A percentile compares a stretch with the other conserved stretches of the same genome.
These are phyloP conservation scores for Draba incana DNA, from an alignment of 345 rosid genomes.

Conservation along the genomic window DNA sequence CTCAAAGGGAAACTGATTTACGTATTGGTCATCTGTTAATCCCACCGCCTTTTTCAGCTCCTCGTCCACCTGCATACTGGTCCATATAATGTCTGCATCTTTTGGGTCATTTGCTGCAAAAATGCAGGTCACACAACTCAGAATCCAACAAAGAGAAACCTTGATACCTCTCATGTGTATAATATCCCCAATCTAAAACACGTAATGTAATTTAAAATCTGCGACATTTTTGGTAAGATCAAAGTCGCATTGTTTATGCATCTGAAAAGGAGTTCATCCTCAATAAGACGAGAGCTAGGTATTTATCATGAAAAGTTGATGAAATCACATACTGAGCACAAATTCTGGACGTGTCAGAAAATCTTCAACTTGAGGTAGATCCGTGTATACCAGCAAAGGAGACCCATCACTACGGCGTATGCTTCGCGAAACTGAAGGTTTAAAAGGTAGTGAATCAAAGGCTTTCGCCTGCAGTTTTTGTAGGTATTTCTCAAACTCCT, in stretches of 20 bases:
- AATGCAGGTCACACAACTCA: constrained; percentile 24
- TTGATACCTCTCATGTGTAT: neutral
- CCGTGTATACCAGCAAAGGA: constrained; percentile 73
- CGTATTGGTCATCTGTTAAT: constrained; percentile 68
- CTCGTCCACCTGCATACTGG: constrained; percentile 84
- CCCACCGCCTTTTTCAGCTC: constrained; percentile 74
- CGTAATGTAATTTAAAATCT: constrained; percentile 8
- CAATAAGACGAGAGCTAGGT: constrained; percentile 13
- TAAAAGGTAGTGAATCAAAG: constrained; percentile 39
- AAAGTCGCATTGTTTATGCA: constrained; percentile 8
- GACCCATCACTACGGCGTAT: constrained; percentile 51
- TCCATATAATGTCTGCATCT: constrained; percentile 93
- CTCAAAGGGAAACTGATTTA: constrained; percentile 94
- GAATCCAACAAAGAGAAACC: constrained; percentile 8
- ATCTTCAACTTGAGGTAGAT: constrained; percentile 89
- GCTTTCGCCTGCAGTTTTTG: constrained; percentile 50
- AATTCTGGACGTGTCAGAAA: constrained; percentile 81
- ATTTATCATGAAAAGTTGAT: constrained; percentile 25
- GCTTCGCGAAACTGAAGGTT: constrained; percentile 46
- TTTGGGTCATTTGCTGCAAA: constrained; percentile 71
- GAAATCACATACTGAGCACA: constrained; percentile 64
- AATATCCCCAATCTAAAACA: neutral
- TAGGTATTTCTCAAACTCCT: constrained; percentile 74
- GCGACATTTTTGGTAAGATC: constrained; percentile 4
- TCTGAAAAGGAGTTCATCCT: neutral